Evolutionary conservation across 2,329 filamentous ascomycete species (phyloP).

Genomic region (Trichoderma endophyticum): DNA sequence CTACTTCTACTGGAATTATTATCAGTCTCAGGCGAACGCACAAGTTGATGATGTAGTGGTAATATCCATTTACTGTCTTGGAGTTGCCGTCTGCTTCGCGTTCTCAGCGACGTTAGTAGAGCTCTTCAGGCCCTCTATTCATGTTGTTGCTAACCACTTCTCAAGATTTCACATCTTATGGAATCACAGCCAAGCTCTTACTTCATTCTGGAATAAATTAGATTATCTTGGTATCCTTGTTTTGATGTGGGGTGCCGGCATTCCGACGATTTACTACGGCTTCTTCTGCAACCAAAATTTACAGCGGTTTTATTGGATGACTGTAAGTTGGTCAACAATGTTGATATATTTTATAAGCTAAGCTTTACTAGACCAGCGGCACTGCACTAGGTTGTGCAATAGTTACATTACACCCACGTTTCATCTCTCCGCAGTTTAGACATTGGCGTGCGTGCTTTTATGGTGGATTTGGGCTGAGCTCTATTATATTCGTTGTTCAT

Average conservation of each 20-base stretch:
- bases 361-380: not conserved
- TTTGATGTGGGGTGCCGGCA: slow-evolving; percentile 21
- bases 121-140: not conserved
- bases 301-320: slow-evolving; percentile 20
- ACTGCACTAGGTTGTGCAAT: not conserved
- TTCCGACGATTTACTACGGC: slow-evolving; percentile 22
- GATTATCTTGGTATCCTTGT: slow-evolving; percentile 22
- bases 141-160: not conserved
- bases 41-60: slow-evolving; percentile 16
- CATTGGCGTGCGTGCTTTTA: slow-evolving; percentile 21
- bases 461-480: slow-evolving; percentile 21
- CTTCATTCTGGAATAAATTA: slow-evolving; percentile 17
- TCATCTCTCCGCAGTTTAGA: slow-evolving; percentile 18
- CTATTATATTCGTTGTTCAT: slow-evolving; percentile 19
- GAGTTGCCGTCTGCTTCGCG: slow-evolving; percentile 22
- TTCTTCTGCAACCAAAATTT: slow-evolving; percentile 22
- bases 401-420: slow-evolving; percentile 19
- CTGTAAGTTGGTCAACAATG: not conserved
- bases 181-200: slow-evolving; percentile 13
- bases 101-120: slow-evolving; percentile 22
- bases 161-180: not conserved
- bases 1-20: not conserved
- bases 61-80: slow-evolving; percentile 20
- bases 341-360: not conserved
- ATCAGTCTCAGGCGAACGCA: not conserved